phyloP scores from a whole-genome alignment of 306 rosid genomes.

The Quercus gilva region DNA sequence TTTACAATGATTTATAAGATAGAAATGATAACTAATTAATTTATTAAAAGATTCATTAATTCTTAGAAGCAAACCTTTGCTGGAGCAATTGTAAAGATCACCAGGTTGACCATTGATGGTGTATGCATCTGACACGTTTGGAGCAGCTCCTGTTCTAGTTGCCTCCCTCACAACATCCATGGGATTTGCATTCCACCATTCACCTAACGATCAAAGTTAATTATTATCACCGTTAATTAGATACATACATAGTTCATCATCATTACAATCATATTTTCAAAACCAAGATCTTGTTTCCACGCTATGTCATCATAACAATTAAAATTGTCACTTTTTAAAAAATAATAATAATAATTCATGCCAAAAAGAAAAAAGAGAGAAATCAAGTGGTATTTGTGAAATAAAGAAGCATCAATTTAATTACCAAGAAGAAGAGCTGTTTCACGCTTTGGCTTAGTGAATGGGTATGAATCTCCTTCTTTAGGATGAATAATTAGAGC shows the following conservation, averaged over 20 bases:
- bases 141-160: constrained; percentile 68
- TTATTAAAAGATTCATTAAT: constrained; percentile 11
- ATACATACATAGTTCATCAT: background rate
- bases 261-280: constrained; percentile 9
- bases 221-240: constrained; percentile 6
- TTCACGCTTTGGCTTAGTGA: constrained; percentile 65
- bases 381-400: background rate
- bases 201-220: constrained; percentile 46
- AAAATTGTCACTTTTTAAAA: too few relatives aligned
- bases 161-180: constrained; percentile 67
- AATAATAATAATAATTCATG: too few relatives aligned
- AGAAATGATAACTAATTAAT: background rate
- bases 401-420: background rate
- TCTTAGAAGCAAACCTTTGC: constrained; percentile 39
- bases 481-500: constrained; percentile 75
- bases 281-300: too few relatives aligned
- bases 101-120: constrained; percentile 98
- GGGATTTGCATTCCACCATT: constrained; percentile 97
- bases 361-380: too few relatives aligned
- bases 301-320: too few relatives aligned
- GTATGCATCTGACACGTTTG: constrained; percentile 78
- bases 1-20: too few relatives aligned
- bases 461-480: constrained; percentile 70
- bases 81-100: constrained; percentile 88
- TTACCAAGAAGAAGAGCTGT: constrained; percentile 71